A percentile compares a stretch with the other conserved stretches of the same genome.
These are phyloP conservation scores for Citrus medica DNA, from an alignment of 345 rosid species.

Conservation along the genomic window DNA sequence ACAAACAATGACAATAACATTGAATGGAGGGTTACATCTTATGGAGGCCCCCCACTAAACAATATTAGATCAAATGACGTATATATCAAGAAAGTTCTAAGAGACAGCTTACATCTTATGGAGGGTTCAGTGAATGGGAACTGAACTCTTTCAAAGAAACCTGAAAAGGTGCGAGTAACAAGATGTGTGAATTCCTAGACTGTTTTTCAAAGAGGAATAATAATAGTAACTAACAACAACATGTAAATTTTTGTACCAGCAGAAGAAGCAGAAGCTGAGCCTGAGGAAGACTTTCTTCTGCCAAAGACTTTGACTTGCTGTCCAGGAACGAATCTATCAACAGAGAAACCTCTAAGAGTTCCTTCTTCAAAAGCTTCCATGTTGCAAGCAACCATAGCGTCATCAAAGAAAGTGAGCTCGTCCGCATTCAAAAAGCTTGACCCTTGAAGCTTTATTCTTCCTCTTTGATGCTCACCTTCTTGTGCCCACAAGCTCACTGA, in stretches of 20 bases:
- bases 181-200: conserved; percentile 21
- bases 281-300: conserved; percentile 55
- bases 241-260: conserved; percentile 38
- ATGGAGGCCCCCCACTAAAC: background rate
- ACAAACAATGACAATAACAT: background rate
- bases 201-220: conserved; percentile 5
- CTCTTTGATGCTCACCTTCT: conserved; percentile 79
- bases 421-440: conserved; percentile 86
- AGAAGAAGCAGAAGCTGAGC: conserved; percentile 43
- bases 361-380: conserved; percentile 91
- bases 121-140: conserved; percentile 57
- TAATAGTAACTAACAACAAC: background rate
- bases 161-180: conserved; percentile 19
- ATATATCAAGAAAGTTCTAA: background rate
- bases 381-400: conserved; percentile 76
- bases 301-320: conserved; percentile 94
- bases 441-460: conserved; percentile 74
- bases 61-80: no score
- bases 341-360: conserved; percentile 73
- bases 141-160: conserved; percentile 54
- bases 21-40: no score
- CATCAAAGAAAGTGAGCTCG: conserved; percentile 81
- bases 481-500: conserved; percentile 95
- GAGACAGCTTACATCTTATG: conserved; percentile 43
- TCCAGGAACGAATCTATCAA: conserved; percentile 78